Conservation (phyloP, 768 basidiomycete genomes). For the Gymnopilus dilepis region DNA sequence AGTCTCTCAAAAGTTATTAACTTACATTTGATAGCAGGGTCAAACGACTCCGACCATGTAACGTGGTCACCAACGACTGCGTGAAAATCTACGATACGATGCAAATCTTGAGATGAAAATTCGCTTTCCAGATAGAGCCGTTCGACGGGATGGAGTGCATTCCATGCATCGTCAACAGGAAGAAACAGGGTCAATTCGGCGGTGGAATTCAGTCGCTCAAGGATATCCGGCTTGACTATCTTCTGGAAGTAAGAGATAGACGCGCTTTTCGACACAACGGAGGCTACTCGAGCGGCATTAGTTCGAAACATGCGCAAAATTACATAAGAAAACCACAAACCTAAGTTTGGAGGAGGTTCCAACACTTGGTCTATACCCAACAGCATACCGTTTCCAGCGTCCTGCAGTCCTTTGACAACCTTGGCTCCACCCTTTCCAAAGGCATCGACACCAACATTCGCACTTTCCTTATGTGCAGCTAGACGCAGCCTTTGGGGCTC, state of each 20-base stretch:
- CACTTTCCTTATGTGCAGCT: constrained; percentile 49
- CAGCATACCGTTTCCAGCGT: constrained; percentile 78
- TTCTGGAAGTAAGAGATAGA: constrained; percentile 76
- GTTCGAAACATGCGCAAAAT: constrained; percentile 3
- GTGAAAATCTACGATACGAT: constrained; percentile 80
- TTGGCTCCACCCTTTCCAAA: constrained; percentile 76
- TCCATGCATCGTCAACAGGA: constrained; percentile 86
- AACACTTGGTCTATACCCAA: constrained; percentile 79
- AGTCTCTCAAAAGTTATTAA: constrained; percentile 6
- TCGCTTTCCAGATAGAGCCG: constrained; percentile 87
- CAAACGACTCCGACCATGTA: constrained; percentile 70
- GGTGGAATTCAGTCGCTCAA: constrained; percentile 62
- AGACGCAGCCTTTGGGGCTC: constrained; percentile 83
- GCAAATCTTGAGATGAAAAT: constrained; percentile 82
- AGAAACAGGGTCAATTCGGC: constrained; percentile 87
- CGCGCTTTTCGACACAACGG: constrained; percentile 60
- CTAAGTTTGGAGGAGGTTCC: constrained; percentile 72
- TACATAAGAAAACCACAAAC: constrained; percentile 46
- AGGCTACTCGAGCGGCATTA: constrained; percentile 49
- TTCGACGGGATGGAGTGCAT: constrained; percentile 76
- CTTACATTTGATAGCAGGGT: constrained; percentile 58
- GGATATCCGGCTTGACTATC: constrained; percentile 67
- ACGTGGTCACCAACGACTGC: constrained; percentile 64
- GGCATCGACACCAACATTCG: constrained; percentile 76
- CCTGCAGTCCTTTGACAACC: constrained; percentile 58